phyloP scores from a whole-genome alignment of 169 alveolate species.

The Perkinsus olseni region DNA sequence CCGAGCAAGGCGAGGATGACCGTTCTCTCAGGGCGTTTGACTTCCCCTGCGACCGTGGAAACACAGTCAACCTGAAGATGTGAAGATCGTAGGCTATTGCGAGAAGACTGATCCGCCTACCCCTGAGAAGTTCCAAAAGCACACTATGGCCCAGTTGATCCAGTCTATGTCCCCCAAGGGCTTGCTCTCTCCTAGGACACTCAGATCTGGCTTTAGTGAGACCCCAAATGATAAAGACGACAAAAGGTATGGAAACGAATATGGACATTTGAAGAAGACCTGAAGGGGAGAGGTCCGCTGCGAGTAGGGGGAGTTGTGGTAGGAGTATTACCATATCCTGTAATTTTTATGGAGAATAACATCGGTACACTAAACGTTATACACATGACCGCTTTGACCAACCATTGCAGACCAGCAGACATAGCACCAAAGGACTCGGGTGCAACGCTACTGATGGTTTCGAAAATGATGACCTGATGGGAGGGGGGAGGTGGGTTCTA shows the following conservation, averaged over 20 bases:
- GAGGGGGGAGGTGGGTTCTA: too few species aligned
- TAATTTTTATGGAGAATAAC: neutral
- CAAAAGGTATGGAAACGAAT: neutral
- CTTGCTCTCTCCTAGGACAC: neutral
- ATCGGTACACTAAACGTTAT: neutral
- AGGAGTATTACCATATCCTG: neutral
- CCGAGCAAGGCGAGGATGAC: neutral
- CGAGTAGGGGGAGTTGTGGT: neutral
- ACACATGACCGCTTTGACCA: neutral
- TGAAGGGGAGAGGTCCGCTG: neutral
- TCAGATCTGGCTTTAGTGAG: neutral
- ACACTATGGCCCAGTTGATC: neutral
- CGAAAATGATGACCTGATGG: neutral
- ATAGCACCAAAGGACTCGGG: neutral
- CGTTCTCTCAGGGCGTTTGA: neutral
- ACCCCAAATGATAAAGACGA: neutral
- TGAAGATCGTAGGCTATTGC: neutral
- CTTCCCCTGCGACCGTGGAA: conserved; percentile 3
- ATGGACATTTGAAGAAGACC: neutral
- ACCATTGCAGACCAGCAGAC: neutral
- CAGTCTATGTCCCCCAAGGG: neutral
- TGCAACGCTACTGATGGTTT: neutral
- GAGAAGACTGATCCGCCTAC: neutral
- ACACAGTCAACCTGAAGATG: neutral
- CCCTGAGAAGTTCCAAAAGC: neutral